Base-by-base conservation (phyloP, 805 yeast species). In the Starmerella riodocensis region DNA sequence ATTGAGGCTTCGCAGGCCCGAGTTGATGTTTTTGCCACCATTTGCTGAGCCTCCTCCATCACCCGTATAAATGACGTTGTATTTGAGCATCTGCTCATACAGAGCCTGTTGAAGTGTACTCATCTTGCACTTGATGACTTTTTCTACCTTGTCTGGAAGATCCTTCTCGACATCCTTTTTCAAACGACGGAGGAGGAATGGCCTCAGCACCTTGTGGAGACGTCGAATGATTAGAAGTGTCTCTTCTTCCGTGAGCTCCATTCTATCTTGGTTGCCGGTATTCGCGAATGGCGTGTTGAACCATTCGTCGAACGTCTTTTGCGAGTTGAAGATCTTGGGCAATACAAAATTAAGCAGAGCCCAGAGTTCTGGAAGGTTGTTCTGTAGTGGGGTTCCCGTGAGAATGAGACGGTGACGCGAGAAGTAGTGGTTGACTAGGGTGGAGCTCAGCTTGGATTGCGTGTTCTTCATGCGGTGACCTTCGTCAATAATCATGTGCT, bases 381-480 rank as follows among this genome's bases (percentile, higher is more conserved):
- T 88, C 35, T 88, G 98, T 51, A 88, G 68, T 6, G 98, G 98
- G 1, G 98, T 88, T 66, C 98, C 98, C 2, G 98, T 88, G 53
- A 88, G 66, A 64, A 88, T 88, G 53, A 88, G 70, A 53, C 98
- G 68, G 60, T 84, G 78, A 51, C 79, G 83, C 35, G 94, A 74
- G 52, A 78, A 86, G 55, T 88, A 88, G 56, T 70, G 77, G 46
- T 78, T 78, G 2, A 86, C 78, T 53, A 88, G 70, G 1, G 97
- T 91, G 46, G 66, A 73, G 1, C 94, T 81, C 41, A 88, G 66
- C 58, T 88, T 88, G 7, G 95, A 84, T 53, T 78, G 78, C 0
- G 94, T 67, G 61, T 88, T 88, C 61, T 88, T 88, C 95, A 88
- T 84, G 60, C 98, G 76, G 58, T 88, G 98, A 57, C 98, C 98